Base-by-base conservation (phyloP, 2,329 filamentous ascomycete species). In the Pseudogymnoascus verrucosus region DNA sequence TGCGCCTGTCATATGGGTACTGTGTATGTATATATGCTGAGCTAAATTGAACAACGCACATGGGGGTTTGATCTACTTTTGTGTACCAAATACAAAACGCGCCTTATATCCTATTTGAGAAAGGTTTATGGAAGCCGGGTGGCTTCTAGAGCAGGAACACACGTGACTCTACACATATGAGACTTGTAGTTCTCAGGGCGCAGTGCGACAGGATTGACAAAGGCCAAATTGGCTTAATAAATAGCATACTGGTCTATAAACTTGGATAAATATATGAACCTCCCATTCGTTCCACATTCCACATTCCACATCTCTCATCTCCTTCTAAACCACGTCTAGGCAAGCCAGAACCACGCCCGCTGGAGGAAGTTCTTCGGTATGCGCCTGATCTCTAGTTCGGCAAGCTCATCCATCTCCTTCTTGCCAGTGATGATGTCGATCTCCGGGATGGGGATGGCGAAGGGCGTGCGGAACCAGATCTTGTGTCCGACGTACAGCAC, bases 401-500 rank as follows among this genome's bases (percentile, higher is more conserved):
- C 65, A 47, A 69, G 36, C 26, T 68, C 70, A 63, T 86, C 84
- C 80, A 87, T 86, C 76, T 86, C 84, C 72, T 79, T 81, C 74
- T 84, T 84, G 36, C 84, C 84, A 0, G 82, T 83, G 61, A 80
- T 68, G 2, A 84, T 76, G 67, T 88, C 85, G 12, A 87, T 78
- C 10, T 86, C 76, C 28, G 77, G 73, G 0, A 77, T 66, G n/a
- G 73, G 77, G 16, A 76, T 78, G 11, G 72, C 74, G 19, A 76
- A 75, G 2, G 76, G 74, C 1, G 80, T 83, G 31, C 79, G 74
- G 69, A 72, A 78, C 66, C 72, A 75, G 7, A 81, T 23, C 77
- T 87, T 87, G 77, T 89, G 87, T 2, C 80, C 84, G 11, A 83
- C 5, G 69, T 88, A 89, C 0, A 89, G 77, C 0, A 78, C 74